Evolutionary conservation across 148 eudicot species (phyloP).

Genomic region (Pharnaceum exiguum): DNA sequence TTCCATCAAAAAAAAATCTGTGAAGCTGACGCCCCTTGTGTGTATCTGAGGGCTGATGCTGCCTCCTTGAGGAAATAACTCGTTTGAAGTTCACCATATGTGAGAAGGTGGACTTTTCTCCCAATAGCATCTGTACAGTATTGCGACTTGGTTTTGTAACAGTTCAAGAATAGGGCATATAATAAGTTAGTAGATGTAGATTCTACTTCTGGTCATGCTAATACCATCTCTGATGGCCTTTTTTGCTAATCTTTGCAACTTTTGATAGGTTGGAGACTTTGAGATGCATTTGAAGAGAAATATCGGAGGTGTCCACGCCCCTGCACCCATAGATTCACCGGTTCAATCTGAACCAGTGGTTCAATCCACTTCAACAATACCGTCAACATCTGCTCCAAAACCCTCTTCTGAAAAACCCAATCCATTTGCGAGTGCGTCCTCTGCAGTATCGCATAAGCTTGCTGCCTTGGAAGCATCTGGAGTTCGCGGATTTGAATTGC

Average conservation of each 20-base stretch:
- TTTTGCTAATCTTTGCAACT: conserved; percentile 1
- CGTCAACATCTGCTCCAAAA: conserved; percentile 39
- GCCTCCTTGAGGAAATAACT: too few relatives aligned
- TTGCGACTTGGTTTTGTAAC: too few relatives aligned
- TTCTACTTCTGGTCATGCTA: not conserved
- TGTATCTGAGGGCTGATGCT: too few relatives aligned
- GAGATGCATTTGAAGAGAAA: conserved; percentile 90
- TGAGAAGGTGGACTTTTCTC: too few relatives aligned
- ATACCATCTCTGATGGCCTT: not conserved
- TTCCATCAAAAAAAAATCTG: too few relatives aligned
- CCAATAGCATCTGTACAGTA: too few relatives aligned
- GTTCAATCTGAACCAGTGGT: conserved; percentile 48
- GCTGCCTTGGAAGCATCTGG: conserved; percentile 88
- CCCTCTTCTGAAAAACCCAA: conserved; percentile 49
- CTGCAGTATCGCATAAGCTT: conserved; percentile 48
- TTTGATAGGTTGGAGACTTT: conserved; percentile 69
- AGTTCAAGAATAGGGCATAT: too few relatives aligned
- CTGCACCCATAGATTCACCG: conserved; percentile 47
- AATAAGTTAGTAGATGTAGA: not conserved
- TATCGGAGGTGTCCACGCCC: conserved; percentile 40
- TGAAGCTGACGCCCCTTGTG: too few relatives aligned
- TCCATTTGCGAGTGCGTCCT: conserved; percentile 55
- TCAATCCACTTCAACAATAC: conserved; percentile 39
- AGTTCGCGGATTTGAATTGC: conserved; percentile 58
- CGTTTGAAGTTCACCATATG: too few relatives aligned